Evolutionary conservation across 2,329 filamentous ascomycete genomes (phyloP).

Genomic region (Eurotiales sp.): DNA sequence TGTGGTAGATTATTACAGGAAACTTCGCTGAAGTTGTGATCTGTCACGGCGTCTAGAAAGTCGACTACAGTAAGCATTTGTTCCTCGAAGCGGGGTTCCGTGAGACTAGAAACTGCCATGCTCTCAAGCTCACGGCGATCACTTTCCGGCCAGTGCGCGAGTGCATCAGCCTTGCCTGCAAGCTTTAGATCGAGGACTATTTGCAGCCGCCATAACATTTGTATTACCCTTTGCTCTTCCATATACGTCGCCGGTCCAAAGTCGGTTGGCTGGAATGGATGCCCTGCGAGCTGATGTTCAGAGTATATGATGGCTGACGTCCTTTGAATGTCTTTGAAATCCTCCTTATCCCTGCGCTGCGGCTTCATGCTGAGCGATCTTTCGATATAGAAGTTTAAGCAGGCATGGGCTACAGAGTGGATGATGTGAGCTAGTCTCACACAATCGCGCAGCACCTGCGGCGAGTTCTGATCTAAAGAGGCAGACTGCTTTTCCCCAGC

Average conservation of each 20-base stretch:
- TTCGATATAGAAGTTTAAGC: slow-evolving; percentile 4
- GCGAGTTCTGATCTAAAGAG: not conserved
- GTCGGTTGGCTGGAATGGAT: not conserved
- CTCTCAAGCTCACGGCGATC: not conserved
- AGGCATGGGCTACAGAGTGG: slow-evolving; percentile 3
- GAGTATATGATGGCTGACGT: not conserved
- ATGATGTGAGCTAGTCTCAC: not conserved
- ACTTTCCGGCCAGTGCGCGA: not conserved
- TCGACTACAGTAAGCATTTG: too few relatives aligned
- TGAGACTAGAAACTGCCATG: too few relatives aligned
- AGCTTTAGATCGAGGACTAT: not conserved
- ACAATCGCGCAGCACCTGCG: not conserved
- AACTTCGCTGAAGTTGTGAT: too few relatives aligned
- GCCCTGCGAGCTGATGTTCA: not conserved
- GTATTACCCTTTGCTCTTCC: not conserved
- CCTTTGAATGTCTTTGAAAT: not conserved
- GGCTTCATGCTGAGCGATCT: not conserved
- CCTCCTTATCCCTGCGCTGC: not conserved
- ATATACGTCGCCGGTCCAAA: not conserved
- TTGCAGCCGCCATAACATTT: not conserved
- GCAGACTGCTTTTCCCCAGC: not conserved
- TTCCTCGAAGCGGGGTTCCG: too few relatives aligned
- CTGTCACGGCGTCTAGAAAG: too few relatives aligned
- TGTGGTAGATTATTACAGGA: too few relatives aligned
- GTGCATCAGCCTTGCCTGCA: not conserved